Base-by-base conservation (phyloP, 306 rosid genomes). In the Ormosia emarginata region DNA sequence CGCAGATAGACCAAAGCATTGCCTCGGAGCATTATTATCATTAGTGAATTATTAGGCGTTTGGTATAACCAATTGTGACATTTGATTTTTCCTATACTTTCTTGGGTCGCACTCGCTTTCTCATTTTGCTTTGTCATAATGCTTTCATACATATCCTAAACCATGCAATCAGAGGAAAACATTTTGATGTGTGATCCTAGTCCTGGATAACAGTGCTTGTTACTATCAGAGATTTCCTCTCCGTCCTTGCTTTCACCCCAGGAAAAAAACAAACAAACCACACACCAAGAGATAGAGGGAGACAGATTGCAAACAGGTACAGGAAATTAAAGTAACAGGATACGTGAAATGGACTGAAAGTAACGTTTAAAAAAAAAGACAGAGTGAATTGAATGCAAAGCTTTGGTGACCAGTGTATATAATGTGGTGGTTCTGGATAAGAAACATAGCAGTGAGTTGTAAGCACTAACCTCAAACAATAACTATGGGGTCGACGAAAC, bases 231-330 rank as follows among this genome's bases (percentile, higher is more conserved):
- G 57, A 67, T 62, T 61, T 68, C 76, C 37, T 57, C 59, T 40
- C 66, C 8, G 50, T 71, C 63, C 64, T 68, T 71, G 50, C 50
- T 69, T 37, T 40, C 3, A 3, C 58, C 74, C 46, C 53, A 36
- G 63, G 47, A 46, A 64, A 78, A 74, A 57, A 71, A 78, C 74
- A 74, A 40, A 74, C 79, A 70, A 74, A 62, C 78, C 49, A 10
- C 3, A 11, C 11, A 52, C 6, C 14, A 24, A 6, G 24, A 65
- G 37, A 55, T 55, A 49, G 49, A 57, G 33, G 67, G 59, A 9
- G 49, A 67, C 75, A 67, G 1, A 40, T 65, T 41, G 53, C 41
- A 8, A 24, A 79, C 36, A 67, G 36, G 65, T 24, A 78, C 67
- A 53, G 66, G 7, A 29, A 61, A 24, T 24, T 1, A 24, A n/a